These are phyloP conservation scores for Corrigiola litoralis DNA, from an alignment of 179 eudicot species.

Conservation along the genomic window DNA sequence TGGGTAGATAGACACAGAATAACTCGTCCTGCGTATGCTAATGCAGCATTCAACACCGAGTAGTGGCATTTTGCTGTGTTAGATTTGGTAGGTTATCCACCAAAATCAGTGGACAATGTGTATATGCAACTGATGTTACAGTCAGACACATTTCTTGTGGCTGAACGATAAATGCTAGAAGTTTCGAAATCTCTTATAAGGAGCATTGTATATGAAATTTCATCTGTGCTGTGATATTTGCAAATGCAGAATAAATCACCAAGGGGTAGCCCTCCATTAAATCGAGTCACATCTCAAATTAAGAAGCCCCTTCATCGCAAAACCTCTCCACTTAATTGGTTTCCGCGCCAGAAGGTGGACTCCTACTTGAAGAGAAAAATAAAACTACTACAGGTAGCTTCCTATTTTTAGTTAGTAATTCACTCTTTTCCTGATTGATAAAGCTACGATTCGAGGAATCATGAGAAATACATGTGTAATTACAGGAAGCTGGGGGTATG, in stretches of 20 bases:
- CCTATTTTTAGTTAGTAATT: neutral
- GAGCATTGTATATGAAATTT: neutral
- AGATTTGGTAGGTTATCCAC: no score
- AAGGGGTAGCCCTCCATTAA: conserved; percentile 55
- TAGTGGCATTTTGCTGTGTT: no score
- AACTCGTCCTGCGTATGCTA: no score
- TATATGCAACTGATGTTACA: no score
- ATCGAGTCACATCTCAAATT: conserved; percentile 62
- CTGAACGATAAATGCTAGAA: no score
- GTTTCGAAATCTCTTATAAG: neutral
- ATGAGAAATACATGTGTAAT: neutral
- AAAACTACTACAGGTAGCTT: conserved; percentile 59
- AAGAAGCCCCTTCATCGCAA: conserved; percentile 74
- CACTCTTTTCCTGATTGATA: neutral
- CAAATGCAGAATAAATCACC: conserved; percentile 46
- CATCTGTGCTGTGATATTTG: neutral
- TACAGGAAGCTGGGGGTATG: conserved; percentile 92
- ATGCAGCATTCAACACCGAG: no score
- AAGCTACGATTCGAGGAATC: neutral
- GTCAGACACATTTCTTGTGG: no score
- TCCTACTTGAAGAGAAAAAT: conserved; percentile 82
- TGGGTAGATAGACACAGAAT: no score
- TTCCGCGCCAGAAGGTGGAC: conserved; percentile 80
- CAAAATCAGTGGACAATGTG: no score
- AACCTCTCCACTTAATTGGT: conserved; percentile 87